Conservation (phyloP, 768 basidiomycete species). For the Hemileccinum impolitum region DNA sequence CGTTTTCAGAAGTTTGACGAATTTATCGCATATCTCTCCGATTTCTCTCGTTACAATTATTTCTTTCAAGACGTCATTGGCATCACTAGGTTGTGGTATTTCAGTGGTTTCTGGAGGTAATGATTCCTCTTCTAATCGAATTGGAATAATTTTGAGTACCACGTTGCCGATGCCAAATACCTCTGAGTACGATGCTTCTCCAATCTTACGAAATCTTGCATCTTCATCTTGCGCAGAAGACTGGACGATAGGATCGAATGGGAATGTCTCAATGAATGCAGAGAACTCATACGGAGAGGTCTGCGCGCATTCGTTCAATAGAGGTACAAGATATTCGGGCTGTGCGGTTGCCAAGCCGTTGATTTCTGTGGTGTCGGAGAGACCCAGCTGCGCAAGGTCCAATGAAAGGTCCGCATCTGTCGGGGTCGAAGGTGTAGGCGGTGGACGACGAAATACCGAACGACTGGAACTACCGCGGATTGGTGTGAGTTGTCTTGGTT, state of each 20-base stretch:
- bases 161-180: conserved; percentile 89
- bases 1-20: conserved; percentile 76
- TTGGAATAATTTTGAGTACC: conserved; percentile 87
- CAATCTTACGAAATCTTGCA: conserved; percentile 73
- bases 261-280: conserved; percentile 78
- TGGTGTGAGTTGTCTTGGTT: conserved; percentile 65
- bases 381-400: conserved; percentile 37
- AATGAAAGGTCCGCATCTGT: conserved; percentile 45
- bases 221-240: conserved; percentile 29
- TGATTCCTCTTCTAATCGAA: conserved; percentile 49
- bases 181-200: conserved; percentile 96
- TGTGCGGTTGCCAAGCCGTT: conserved; percentile 40
- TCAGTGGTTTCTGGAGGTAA: conserved; percentile 39
- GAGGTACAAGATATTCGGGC: conserved; percentile 56
- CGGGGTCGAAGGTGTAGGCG: conserved; percentile 56
- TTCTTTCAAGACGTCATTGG: conserved; percentile 76
- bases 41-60: conserved; percentile 73
- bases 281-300: conserved; percentile 71
- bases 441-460: conserved; percentile 33
- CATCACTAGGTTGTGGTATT: conserved; percentile 66
- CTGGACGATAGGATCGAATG: conserved; percentile 64
- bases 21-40: conserved; percentile 73
- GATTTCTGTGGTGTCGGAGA: conserved; percentile 47
- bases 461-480: conserved; percentile 47
- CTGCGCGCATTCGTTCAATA: conserved; percentile 73